Conservation (phyloP, 352 stramenopile species). For the Phytophthora lateralis region DNA sequence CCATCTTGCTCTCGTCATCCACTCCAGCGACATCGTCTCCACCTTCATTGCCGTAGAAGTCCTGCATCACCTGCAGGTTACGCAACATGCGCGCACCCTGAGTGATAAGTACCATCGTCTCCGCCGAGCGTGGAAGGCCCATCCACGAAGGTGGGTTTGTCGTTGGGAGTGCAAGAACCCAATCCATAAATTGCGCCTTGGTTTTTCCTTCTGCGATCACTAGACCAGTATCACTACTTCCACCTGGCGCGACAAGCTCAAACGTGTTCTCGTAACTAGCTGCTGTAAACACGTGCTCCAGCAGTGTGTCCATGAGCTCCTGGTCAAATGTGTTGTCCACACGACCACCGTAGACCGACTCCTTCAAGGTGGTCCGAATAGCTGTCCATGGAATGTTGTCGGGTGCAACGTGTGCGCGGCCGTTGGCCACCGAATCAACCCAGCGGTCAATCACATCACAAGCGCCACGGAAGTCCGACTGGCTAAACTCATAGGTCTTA, state of each 20-base stretch:
- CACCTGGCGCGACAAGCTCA: constrained; percentile 53
- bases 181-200: constrained; percentile 92
- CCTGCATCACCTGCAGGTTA: constrained; percentile 85
- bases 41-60: constrained; percentile 76
- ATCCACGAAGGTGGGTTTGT: constrained; percentile 94
- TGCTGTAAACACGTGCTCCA: constrained; percentile 94
- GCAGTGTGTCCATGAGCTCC: constrained; percentile 93
- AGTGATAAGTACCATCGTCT: constrained; percentile 88
- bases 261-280: constrained; percentile 94
- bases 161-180: constrained; percentile 85
- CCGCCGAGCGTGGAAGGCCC: constrained; percentile 90
- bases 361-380: constrained; percentile 95
- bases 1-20: constrained; percentile 70
- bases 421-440: constrained; percentile 87
- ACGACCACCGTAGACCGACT: constrained; percentile 97
- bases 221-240: constrained; percentile 55
- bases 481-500: constrained; percentile 99
- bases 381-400: constrained; percentile 98
- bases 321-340: constrained; percentile 98
- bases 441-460: constrained; percentile 98
- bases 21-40: constrained; percentile 34
- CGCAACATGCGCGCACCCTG: constrained; percentile 79
- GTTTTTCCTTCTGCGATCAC: constrained; percentile 90
- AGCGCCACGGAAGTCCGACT: constrained; percentile 97
- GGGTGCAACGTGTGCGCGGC: constrained; percentile 92